Percentiles rank a stretch among this genome's conserved stretches.
phyloP scores from a whole-genome alignment of 345 rosid genomes.

The Aquilaria sinensis region DNA sequence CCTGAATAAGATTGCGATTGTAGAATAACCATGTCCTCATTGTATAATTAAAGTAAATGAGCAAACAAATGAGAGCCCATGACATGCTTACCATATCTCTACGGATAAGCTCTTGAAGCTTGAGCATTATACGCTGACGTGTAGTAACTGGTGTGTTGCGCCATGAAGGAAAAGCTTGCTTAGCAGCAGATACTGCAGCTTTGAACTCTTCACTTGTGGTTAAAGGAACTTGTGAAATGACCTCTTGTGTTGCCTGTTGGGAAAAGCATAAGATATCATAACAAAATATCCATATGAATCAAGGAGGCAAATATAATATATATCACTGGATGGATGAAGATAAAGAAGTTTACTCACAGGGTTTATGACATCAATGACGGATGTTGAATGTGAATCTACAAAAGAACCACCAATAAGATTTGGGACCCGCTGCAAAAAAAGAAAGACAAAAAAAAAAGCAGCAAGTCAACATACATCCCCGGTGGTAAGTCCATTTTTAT shows the following conservation, averaged over 20 bases:
- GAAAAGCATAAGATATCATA: slow-evolving; percentile 7
- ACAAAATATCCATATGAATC: neutral
- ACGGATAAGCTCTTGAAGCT: slow-evolving; percentile 90
- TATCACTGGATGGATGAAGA: neutral
- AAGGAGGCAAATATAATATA: neutral
- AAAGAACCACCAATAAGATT: slow-evolving; percentile 88
- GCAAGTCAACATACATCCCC: neutral
- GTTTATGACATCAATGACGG: slow-evolving; percentile 67
- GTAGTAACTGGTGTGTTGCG: slow-evolving; percentile 81
- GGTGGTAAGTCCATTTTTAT: neutral
- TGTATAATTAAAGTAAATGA: slow-evolving; percentile 3
- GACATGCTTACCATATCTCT: slow-evolving; percentile 57
- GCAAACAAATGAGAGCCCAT: neutral
- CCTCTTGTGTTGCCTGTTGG: slow-evolving; percentile 86
- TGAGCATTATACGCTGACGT: slow-evolving; percentile 86
- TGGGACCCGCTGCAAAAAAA: slow-evolving; percentile 59
- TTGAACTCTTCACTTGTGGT: slow-evolving; percentile 88
- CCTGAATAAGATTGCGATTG: slow-evolving; percentile 33
- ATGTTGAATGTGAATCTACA: slow-evolving; percentile 59
- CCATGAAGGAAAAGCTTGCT: slow-evolving; percentile 81
- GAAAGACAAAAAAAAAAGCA: slow-evolving; percentile 1
- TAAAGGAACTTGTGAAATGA: slow-evolving; percentile 78
- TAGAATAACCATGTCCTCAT: neutral
- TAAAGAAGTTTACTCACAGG: slow-evolving; percentile 51
- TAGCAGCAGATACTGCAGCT: slow-evolving; percentile 88